Evolutionary conservation across 1,139 yeast genomes (phyloP).

Genomic region (Taiozyma sp.): DNA sequence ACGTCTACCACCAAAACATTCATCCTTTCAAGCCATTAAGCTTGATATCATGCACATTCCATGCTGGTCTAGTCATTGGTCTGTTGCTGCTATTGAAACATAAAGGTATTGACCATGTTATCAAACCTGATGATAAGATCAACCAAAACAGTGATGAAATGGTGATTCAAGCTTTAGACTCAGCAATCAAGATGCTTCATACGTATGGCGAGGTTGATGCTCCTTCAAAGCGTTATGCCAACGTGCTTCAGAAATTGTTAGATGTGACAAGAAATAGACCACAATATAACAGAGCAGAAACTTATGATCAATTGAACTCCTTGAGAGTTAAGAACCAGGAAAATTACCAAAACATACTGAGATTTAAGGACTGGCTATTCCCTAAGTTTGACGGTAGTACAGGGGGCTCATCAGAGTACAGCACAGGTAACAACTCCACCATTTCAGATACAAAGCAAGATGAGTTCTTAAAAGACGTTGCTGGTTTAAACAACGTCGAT

Average conservation of each 20-base stretch:
- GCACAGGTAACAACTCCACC: slow-evolving; percentile 1
- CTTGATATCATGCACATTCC: slow-evolving; percentile 25
- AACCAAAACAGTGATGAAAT: slow-evolving; percentile 8
- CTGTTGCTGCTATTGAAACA: slow-evolving; percentile 17
- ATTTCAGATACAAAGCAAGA: slow-evolving; percentile 6
- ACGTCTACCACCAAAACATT: slow-evolving; percentile 22
- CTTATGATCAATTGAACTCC: not conserved
- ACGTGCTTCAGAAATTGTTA: slow-evolving; percentile 18
- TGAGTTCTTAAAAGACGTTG: slow-evolving; percentile 16
- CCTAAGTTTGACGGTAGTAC: slow-evolving; percentile 12
- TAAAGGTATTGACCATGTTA: slow-evolving; percentile 13
- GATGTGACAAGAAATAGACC: slow-evolving; percentile 13
- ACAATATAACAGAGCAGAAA: not conserved
- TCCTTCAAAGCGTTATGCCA: slow-evolving; percentile 20
- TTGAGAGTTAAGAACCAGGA: slow-evolving; percentile 7
- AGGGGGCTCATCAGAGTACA: not conserved
- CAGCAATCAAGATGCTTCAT: slow-evolving; percentile 20
- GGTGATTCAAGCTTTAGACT: slow-evolving; percentile 19
- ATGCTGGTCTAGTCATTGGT: slow-evolving; percentile 27
- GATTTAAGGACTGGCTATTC: slow-evolving; percentile 22
- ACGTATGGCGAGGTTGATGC: slow-evolving; percentile 24
- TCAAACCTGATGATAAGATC: slow-evolving; percentile 11
- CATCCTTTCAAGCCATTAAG: slow-evolving; percentile 31
- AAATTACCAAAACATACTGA: slow-evolving; percentile 15
- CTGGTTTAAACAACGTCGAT: slow-evolving; percentile 11